These are phyloP conservation scores for Tieghemostelium lacteum DNA, from an alignment of 78 protist genomes.

Conservation along the genomic window DNA sequence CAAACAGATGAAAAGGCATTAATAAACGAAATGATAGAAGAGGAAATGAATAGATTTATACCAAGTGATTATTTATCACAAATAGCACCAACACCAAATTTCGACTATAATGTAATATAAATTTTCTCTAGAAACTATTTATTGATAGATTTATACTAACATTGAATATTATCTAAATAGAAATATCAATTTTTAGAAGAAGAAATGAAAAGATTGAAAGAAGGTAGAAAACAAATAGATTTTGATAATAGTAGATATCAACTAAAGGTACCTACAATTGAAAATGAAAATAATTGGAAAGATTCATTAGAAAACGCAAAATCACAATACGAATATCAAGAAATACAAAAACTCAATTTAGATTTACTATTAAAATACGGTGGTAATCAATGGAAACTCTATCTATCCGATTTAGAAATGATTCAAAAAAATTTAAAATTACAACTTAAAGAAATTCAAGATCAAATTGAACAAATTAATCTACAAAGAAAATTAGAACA, in stretches of 20 bases:
- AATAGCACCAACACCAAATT: slow-evolving; percentile 23
- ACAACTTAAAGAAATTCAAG: neutral
- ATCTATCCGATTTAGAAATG: slow-evolving; percentile 21
- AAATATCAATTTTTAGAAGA: slow-evolving; percentile 47
- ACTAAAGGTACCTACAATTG: neutral
- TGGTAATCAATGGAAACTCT: slow-evolving; percentile 19
- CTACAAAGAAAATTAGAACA: slow-evolving; percentile 55
- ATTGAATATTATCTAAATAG: neutral
- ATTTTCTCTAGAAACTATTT: neutral
- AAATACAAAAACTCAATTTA: slow-evolving; percentile 24
- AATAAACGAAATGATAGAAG: slow-evolving; percentile 40
- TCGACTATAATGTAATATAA: slow-evolving; percentile 23
- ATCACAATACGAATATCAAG: slow-evolving; percentile 73
- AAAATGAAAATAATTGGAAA: slow-evolving; percentile 13
- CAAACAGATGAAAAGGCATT: slow-evolving; percentile 15
- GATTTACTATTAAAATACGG: slow-evolving; percentile 45
- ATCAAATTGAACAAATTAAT: slow-evolving; percentile 36
- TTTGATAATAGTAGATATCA: slow-evolving; percentile 38
- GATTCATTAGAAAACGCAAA: slow-evolving; percentile 45
- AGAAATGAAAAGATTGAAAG: slow-evolving; percentile 48
- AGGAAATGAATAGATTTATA: slow-evolving; percentile 48
- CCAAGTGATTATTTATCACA: slow-evolving; percentile 70
- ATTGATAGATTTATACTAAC: neutral
- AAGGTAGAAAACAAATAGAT: neutral
- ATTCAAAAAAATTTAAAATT: slow-evolving; percentile 3